These are phyloP conservation scores for Apiotrichum sp. DNA, from an alignment of 1,284 basidiomycete species.

Conservation along the genomic window DNA sequence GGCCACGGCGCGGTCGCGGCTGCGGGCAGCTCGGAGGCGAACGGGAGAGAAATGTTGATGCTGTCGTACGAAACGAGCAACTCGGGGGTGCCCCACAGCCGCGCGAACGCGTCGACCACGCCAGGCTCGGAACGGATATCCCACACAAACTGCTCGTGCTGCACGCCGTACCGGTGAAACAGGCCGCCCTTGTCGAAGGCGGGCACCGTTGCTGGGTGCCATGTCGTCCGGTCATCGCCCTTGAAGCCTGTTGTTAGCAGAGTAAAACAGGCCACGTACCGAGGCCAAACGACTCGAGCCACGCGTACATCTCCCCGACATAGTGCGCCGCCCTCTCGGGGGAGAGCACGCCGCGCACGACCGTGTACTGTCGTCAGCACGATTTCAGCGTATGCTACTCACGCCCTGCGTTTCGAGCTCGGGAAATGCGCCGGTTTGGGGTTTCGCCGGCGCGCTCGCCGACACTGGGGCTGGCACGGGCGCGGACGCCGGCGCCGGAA, in stretches of 20 bases:
- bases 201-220: slow-evolving; percentile 40
- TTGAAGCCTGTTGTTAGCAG: slow-evolving; percentile 34
- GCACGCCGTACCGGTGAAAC: slow-evolving; percentile 33
- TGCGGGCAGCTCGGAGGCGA: slow-evolving; percentile 24
- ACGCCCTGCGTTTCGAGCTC: no score
- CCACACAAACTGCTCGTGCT: slow-evolving; percentile 45
- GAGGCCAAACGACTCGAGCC: no score
- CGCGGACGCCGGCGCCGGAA: no score
- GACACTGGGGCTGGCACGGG: no score
- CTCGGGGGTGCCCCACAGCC: slow-evolving; percentile 46
- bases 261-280: no score
- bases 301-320: no score
- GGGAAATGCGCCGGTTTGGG: no score
- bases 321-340: no score
- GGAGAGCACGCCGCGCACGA: no score
- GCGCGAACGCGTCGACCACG: slow-evolving; percentile 36
- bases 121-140: slow-evolving; percentile 39
- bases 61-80: slow-evolving; percentile 42
- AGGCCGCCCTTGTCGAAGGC: slow-evolving; percentile 34
- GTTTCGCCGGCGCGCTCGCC: no score
- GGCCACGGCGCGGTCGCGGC: slow-evolving; percentile 34
- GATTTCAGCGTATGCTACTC: no score
- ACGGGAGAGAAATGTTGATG: slow-evolving; percentile 44
- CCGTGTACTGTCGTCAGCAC: no score
- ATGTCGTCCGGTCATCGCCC: slow-evolving; percentile 40